Conservation (phyloP, 2,329 filamentous ascomycete species). For the Xylariaceae sp. region DNA sequence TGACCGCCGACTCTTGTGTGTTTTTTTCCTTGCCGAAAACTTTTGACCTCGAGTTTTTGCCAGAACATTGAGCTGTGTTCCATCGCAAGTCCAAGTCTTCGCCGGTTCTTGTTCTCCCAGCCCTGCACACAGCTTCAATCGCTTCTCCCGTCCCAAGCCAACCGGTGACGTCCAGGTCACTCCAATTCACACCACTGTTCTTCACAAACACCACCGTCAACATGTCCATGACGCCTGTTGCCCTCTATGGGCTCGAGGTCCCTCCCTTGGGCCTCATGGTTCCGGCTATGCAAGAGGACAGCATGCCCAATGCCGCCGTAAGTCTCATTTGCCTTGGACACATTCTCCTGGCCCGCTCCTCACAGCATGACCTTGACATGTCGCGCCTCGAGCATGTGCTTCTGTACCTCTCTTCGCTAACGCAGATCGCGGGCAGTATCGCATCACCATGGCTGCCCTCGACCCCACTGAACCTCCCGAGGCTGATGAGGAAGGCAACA, state of each 20-base stretch:
- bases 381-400: no score
- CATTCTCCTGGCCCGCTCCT: neutral
- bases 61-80: neutral
- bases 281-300: constrained; percentile 65
- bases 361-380: no score
- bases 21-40: constrained; percentile 16
- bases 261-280: constrained; percentile 81
- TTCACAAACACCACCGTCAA: constrained; percentile 15
- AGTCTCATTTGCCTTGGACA: constrained; percentile 34
- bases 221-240: constrained; percentile 65
- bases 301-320: constrained; percentile 73
- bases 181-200: constrained; percentile 1
- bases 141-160: no score
- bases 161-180: no score
- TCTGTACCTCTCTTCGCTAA: constrained; percentile 25
- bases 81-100: constrained; percentile 5
- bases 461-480: constrained; percentile 79
- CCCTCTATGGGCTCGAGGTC: constrained; percentile 89
- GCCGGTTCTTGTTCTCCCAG: neutral
- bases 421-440: constrained; percentile 61
- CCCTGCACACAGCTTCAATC: neutral
- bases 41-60: constrained; percentile 11
- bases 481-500: constrained; percentile 60
- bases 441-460: constrained; percentile 97
- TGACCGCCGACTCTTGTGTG: constrained; percentile 21